These are phyloP conservation scores for Cryptosporidium muris DNA, from an alignment of 169 alveolate species.

Conservation along the genomic window DNA sequence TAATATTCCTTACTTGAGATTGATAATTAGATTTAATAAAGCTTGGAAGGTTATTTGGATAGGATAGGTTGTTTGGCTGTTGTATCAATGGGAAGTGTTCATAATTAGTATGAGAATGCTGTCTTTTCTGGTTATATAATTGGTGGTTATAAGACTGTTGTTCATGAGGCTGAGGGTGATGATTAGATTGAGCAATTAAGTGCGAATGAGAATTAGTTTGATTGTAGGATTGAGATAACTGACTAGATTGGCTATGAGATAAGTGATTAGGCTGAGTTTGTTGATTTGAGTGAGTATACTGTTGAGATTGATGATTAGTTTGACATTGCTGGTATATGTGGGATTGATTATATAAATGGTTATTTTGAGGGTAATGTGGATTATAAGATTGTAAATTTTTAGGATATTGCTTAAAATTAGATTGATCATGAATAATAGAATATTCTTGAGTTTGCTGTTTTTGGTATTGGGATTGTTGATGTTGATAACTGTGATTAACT, in stretches of 20 bases:
- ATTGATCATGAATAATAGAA: not conserved
- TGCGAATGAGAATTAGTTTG: not conserved
- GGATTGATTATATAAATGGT: not conserved
- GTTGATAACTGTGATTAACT: not conserved
- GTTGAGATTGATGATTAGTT: too few species aligned
- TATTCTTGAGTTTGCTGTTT: not conserved
- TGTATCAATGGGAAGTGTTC: too few species aligned
- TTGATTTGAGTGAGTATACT: too few species aligned
- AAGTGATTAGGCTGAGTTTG: constrained; percentile 11
- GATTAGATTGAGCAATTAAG: not conserved
- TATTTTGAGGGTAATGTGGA: not conserved
- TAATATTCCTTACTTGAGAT: too few species aligned
- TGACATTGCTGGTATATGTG: not conserved
- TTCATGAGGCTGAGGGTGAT: not conserved
- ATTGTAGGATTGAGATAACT: not conserved
- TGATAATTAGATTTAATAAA: too few species aligned
- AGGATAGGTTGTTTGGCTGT: too few species aligned
- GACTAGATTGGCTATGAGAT: constrained; percentile 31
- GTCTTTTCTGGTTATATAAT: too few species aligned
- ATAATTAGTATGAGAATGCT: too few species aligned
- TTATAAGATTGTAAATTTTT: not conserved
- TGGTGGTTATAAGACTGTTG: not conserved
- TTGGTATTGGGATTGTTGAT: not conserved
- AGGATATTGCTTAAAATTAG: not conserved
- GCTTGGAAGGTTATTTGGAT: too few species aligned